Evolutionary conservation across 163 green algal genomes (phyloP).

Genomic region (Prototheca wickerhamii): DNA sequence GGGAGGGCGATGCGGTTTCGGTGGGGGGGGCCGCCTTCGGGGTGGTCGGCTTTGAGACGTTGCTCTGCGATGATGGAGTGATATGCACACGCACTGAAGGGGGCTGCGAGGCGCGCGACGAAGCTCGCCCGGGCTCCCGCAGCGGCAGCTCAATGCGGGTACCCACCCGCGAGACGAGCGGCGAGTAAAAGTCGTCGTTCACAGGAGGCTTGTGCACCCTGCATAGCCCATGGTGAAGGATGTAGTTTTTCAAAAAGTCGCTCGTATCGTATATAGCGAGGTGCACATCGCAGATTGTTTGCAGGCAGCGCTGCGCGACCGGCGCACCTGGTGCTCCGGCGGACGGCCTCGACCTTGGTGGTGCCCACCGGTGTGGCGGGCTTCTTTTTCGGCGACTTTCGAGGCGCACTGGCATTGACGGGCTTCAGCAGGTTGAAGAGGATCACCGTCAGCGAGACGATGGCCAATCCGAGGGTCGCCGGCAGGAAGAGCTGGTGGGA

Average conservation of each 20-base stretch:
- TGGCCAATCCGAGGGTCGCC: slow-evolving; percentile 3
- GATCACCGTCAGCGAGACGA: slow-evolving; percentile 14
- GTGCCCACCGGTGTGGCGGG: slow-evolving; percentile 2
- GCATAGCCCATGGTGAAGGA: background rate
- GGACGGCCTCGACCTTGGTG: slow-evolving; percentile 9
- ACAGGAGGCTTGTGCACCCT: slow-evolving; percentile 4
- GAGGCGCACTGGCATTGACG: too few relatives aligned
- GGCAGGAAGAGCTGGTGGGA: slow-evolving; percentile 15
- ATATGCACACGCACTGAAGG: too few relatives aligned
- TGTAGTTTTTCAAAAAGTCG: background rate
- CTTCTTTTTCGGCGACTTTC: slow-evolving; percentile 4
- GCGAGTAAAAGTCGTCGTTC: slow-evolving; percentile 1
- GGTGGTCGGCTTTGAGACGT: too few relatives aligned
- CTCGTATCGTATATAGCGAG: too few relatives aligned
- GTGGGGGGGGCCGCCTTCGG: too few relatives aligned
- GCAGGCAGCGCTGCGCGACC: background rate
- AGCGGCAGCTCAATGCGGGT: too few relatives aligned
- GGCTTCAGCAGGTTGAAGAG: background rate
- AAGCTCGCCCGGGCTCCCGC: too few relatives aligned
- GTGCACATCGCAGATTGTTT: too few relatives aligned
- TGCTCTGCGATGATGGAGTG: too few relatives aligned
- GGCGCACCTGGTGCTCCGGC: slow-evolving; percentile 20
- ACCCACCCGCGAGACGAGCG: too few relatives aligned
- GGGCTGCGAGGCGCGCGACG: too few relatives aligned
- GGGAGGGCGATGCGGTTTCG: too few relatives aligned